A percentile compares a stretch with the other conserved stretches of the same genome.
phyloP scores from a whole-genome alignment of 2,329 filamentous ascomycete species.

The Neoascochyta sp. region DNA sequence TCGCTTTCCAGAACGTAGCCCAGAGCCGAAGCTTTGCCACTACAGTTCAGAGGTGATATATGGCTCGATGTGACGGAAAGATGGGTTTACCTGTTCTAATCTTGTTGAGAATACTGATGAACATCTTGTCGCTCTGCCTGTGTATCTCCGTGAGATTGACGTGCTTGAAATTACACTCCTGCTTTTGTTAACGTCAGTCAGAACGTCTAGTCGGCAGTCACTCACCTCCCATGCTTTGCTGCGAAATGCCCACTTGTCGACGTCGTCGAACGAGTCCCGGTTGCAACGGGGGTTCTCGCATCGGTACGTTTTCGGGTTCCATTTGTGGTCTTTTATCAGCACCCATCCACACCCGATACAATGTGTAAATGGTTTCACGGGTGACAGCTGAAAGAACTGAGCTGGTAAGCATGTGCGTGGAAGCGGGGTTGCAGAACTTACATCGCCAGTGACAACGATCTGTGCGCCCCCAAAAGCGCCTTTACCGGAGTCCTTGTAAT shows the following conservation, averaged over 20 bases:
- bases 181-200: constrained; percentile 3
- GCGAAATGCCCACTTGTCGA: constrained; percentile 60
- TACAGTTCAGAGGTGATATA: too few relatives aligned
- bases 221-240: constrained; percentile 51
- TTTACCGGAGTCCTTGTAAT: constrained; percentile 5
- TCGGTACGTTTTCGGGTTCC: constrained; percentile 7
- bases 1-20: too few relatives aligned
- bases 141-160: constrained; percentile 55
- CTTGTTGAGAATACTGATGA: constrained; percentile 56
- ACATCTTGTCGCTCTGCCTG: constrained; percentile 53
- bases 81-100: too few relatives aligned
- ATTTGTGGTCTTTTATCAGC: constrained; percentile 11
- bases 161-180: constrained; percentile 51
- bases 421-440: constrained; percentile 15
- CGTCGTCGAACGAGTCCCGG: constrained; percentile 43
- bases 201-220: not conserved
- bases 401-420: constrained; percentile 14
- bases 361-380: constrained; percentile 54
- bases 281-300: constrained; percentile 17
- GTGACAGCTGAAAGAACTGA: constrained; percentile 47
- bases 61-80: too few relatives aligned
- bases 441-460: constrained; percentile 55
- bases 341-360: constrained; percentile 51
- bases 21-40: too few relatives aligned
- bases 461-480: constrained; percentile 50